Evolutionary conservation across 2,329 filamentous ascomycete genomes (phyloP).

Genomic region (Exophiala lecanii-corni): DNA sequence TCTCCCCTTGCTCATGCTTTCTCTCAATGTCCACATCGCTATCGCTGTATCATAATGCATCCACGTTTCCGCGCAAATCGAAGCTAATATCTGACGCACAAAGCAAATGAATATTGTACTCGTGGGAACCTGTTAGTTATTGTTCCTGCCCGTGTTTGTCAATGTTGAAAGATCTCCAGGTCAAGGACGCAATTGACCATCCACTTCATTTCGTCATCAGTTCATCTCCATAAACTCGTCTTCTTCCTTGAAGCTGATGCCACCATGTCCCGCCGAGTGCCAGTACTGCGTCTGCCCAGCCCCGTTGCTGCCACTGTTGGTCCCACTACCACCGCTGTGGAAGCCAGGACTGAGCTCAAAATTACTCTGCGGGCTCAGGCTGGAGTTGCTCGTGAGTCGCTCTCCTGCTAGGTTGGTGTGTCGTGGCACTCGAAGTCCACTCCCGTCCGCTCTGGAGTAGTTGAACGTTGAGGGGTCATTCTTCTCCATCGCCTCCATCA

Average conservation of each 20-base stretch:
- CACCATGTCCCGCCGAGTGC: constrained; percentile 48
- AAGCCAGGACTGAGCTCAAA: constrained; percentile 63
- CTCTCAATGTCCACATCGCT: no score
- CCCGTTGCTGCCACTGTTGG: constrained; percentile 40
- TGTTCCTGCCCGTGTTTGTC: no score
- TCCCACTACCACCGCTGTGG: constrained; percentile 67
- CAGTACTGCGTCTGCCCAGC: constrained; percentile 49
- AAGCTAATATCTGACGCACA: no score
- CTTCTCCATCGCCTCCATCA: constrained; percentile 79
- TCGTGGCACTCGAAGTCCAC: constrained; percentile 82
- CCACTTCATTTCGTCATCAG: constrained; percentile 7
- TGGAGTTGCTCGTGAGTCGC: constrained; percentile 49
- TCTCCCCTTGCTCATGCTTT: no score
- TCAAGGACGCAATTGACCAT: background rate
- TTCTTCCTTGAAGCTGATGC: constrained; percentile 83
- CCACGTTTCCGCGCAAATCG: no score
- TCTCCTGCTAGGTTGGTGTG: constrained; percentile 91
- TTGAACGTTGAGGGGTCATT: constrained; percentile 71
- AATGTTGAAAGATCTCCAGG: background rate
- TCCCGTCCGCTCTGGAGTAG: constrained; percentile 79
- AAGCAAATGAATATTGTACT: no score
- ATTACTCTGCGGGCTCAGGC: constrained; percentile 54
- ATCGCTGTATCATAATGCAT: no score
- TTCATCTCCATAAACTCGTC: constrained; percentile 77
- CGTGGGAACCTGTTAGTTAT: no score